Conservation (phyloP, 148 eudicot genomes). For the Amaranthus palmeri region DNA sequence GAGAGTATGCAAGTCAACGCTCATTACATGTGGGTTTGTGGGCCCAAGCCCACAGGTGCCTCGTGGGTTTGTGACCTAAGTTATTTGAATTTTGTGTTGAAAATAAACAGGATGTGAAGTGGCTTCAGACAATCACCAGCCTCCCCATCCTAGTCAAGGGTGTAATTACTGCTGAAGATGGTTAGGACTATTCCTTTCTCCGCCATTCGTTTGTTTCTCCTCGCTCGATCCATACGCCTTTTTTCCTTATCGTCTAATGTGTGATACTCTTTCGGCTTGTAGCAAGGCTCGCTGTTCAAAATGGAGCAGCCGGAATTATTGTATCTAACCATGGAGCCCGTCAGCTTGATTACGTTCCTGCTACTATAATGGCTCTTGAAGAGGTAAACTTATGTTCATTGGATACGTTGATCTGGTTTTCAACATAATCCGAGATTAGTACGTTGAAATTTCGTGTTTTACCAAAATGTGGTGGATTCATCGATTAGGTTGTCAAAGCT, state of each 20-base stretch:
- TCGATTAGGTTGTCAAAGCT: slow-evolving; percentile 81
- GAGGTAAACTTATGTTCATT: slow-evolving; percentile 46
- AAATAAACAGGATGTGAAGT: slow-evolving; percentile 72
- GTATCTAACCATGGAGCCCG: slow-evolving; percentile 99
- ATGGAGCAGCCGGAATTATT: slow-evolving; percentile 92
- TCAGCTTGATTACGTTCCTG: slow-evolving; percentile 94
- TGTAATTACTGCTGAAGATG: slow-evolving; percentile 87
- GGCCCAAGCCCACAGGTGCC: too few species aligned
- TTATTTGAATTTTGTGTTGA: slow-evolving; percentile 4
- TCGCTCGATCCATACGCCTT: background rate
- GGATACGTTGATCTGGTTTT: background rate
- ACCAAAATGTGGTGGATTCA: background rate
- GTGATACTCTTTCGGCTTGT: background rate
- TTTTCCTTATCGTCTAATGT: background rate
- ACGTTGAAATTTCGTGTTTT: background rate
- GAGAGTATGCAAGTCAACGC: too few species aligned
- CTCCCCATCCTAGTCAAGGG: slow-evolving; percentile 99
- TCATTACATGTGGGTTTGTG: too few species aligned
- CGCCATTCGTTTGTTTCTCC: background rate
- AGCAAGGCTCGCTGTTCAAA: slow-evolving; percentile 80
- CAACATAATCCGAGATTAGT: background rate
- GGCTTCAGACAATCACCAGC: slow-evolving; percentile 93
- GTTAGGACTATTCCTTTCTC: slow-evolving; percentile 29
- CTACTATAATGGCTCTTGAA: slow-evolving; percentile 93
- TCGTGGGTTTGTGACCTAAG: too few species aligned